These are phyloP conservation scores for Gnetum montanum DNA, from an alignment of 75 land plant species.

Conservation along the genomic window DNA sequence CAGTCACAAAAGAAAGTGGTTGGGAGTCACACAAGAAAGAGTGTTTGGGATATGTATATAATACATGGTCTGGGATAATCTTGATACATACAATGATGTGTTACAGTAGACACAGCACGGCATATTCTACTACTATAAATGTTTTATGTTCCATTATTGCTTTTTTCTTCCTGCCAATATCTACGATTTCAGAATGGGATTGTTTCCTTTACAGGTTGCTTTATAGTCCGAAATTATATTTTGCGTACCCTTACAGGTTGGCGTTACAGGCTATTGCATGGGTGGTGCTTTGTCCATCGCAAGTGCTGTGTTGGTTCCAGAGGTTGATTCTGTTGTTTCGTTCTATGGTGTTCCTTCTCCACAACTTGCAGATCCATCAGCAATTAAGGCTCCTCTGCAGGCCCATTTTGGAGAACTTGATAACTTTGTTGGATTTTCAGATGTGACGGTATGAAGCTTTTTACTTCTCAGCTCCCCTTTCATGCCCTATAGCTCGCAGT, in stretches of 20 bases:
- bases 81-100: no score
- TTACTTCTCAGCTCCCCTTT: background rate
- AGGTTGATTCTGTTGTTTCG: slow-evolving; percentile 77
- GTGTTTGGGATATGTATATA: no score
- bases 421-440: slow-evolving; percentile 72
- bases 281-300: slow-evolving; percentile 93
- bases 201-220: no score
- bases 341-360: slow-evolving; percentile 80
- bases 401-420: slow-evolving; percentile 95
- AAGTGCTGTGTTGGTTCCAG: slow-evolving; percentile 77
- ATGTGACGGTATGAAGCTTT: slow-evolving; percentile 48
- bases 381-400: slow-evolving; percentile 77
- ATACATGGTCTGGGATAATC: no score
- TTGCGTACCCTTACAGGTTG: slow-evolving; percentile 45
- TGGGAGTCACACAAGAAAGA: no score
- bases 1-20: no score
- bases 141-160: no score
- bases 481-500: no score
- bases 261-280: slow-evolving; percentile 94
- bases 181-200: no score
- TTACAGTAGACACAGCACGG: no score
- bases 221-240: slow-evolving; percentile 7
- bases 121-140: no score
- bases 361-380: slow-evolving; percentile 65
- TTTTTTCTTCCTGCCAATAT: no score